Conservation (phyloP, 129 eudicot species). For the Flaveria brownii region DNA sequence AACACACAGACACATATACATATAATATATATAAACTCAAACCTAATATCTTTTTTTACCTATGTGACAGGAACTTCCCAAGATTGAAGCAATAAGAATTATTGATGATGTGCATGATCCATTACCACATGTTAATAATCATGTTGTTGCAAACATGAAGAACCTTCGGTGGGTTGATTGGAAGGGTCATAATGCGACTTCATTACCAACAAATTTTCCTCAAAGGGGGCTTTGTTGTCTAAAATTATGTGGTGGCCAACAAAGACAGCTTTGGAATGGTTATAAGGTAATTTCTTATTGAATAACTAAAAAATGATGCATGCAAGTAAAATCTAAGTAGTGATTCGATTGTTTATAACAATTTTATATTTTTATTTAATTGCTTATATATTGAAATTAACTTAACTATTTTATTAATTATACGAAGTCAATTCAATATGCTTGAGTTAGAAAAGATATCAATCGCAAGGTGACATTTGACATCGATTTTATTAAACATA, state of each 20-base stretch:
- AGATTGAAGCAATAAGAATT: not conserved
- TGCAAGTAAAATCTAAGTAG: too few relatives aligned
- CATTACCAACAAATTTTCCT: conserved; percentile 5
- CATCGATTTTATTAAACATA: too few relatives aligned
- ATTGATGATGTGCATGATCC: not conserved
- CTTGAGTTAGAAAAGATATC: too few relatives aligned
- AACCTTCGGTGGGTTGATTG: conserved; percentile 17
- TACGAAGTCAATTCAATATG: too few relatives aligned
- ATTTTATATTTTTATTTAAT: too few relatives aligned
- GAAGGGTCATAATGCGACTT: not conserved
- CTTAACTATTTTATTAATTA: too few relatives aligned
- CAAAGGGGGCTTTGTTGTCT: conserved; percentile 21
- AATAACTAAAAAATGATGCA: too few relatives aligned
- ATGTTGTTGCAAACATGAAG: conserved; percentile 12
- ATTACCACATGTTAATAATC: not conserved
- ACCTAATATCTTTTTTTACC: not conserved
- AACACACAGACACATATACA: not conserved
- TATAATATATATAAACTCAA: not conserved
- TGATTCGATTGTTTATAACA: too few relatives aligned
- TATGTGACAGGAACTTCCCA: not conserved
- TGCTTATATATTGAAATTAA: too few relatives aligned
- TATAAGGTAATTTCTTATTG: conserved; percentile 12
- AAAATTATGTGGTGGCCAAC: not conserved
- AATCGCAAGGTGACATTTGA: too few relatives aligned
- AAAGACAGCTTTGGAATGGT: conserved; percentile 22